Evolutionary conservation across 129 eudicot genomes (phyloP), one percentile per base, ranked within the genome.

Genomic region (Mikania micrantha): DNA sequence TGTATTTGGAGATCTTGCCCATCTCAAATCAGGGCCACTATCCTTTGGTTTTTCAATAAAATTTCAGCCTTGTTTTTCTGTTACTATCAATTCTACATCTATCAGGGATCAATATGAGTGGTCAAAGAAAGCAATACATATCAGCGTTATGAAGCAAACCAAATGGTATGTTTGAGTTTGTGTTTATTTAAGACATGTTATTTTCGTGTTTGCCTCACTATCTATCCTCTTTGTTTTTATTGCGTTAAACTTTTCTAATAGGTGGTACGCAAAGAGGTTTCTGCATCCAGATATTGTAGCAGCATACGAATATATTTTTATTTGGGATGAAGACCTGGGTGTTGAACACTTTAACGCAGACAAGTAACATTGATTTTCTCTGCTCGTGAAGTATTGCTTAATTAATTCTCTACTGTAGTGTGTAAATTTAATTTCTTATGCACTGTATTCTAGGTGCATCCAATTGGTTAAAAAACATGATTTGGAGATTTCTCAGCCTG

Each of bases 281-380:
- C 34, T 91, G 77, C 97, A 91, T 80, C 97, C 97, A 15, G 95
- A 91, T 84, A 81, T 91, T 42, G 86, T 91, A 44, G 92, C 95
- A 74, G 95, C 97, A 50, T 91, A 91, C 77, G 97, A 91, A 5
- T 91, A 91, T 76, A 86, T 92, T 44, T 92, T 92, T 71, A 85
- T 92, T 49, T 92, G 98, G 98, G 98, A 92, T 70, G 98, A 91
- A 85, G 97, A 91, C 75, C 93, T 91, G 41, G 97, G 95, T 61
- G 90, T 91, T 59, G 90, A 91, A 82, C 95, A 91, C 82, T 91
- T 91, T 57, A 83, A 85, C 34, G 93, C 90, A 2, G 95, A 85
- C 74, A 87, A 81, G 97, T 91, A 77, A 36, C 20, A 10, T 42
- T 16, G 36, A 12, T 19, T 27, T 56, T 25, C 24, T 49, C 2